Base-by-base conservation (phyloP, 2,329 filamentous ascomycete species). In the Aspergillus alliaceus region DNA sequence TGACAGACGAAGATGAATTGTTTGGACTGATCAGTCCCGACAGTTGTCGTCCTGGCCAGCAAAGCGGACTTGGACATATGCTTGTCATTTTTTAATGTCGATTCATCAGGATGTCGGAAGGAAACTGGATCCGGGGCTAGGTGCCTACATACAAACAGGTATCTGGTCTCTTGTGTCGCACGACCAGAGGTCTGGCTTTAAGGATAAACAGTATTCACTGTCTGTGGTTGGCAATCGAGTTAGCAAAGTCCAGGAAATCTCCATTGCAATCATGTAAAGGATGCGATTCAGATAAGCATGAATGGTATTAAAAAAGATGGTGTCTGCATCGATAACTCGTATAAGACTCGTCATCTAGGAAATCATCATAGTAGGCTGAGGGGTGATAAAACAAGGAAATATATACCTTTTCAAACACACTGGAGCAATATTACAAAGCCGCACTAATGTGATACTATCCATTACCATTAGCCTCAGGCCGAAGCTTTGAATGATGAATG, bases 1-100 rank as follows among this genome's bases (percentile, higher is more conserved):
- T 59, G 53, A 54, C 44, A 59, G 51, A 50, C 47, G 56, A 62
- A 49, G 53, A 57, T 48, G 57, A 56, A 60, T 57, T 59, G 48
- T 71, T 51, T 57, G 54, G 72, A 72, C 69, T 69, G 65, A 73
- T 79, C 77, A 81, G 80, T 74, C 69, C 74, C 70, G 75, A 79
- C 82, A 76, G 73, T 72, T 79, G 65, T 84, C 82, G 79, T 84
- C 82, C 79, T 77, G 56, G 70, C 69, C 69, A 67, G 69, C 70
- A 64, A 70, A 69, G 69, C 68, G 65, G 64, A 86, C 91, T 96
- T 88, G 84, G 91, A 96, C 91, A 96, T 96, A 96, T 96, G 91
- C 91, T 96, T 96, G 91, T 96, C 91, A 86, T 86, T 88, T 79
- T 81, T 84, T 83, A 80, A 82, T 85, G 88, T 91, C 85, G 77